phyloP scores from a whole-genome alignment of 768 basidiomycete species.

The Termitomyces sp. region DNA sequence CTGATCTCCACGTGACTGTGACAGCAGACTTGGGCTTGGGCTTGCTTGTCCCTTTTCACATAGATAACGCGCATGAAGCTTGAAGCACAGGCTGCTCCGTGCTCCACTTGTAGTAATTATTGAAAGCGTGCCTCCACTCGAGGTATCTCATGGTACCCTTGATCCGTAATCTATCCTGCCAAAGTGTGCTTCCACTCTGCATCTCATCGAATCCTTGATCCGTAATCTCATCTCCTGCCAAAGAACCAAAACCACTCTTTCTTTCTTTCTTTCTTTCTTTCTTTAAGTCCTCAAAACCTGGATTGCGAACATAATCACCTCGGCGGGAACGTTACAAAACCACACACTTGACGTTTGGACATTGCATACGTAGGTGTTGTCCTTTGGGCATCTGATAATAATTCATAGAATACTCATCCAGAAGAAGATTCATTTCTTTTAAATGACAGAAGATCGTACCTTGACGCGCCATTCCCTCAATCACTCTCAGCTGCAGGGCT shows the following conservation, averaged over 20 bases:
- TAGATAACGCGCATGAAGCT: neutral
- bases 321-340: neutral
- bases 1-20: neutral
- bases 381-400: neutral
- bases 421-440: neutral
- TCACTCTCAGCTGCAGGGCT: neutral
- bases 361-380: neutral
- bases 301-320: neutral
- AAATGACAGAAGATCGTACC: neutral
- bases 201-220: neutral
- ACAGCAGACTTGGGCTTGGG: neutral
- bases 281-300: neutral
- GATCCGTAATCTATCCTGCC: neutral
- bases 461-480: neutral
- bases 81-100: neutral
- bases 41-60: no score
- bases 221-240: neutral
- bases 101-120: neutral
- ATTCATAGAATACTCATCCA: neutral
- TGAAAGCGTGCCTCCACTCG: neutral
- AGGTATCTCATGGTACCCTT: neutral
- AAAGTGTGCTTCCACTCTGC: neutral
- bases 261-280: no score
- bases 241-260: neutral
- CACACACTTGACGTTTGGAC: neutral